Percentiles rank a stretch among this genome's conserved stretches.
Evolutionary conservation across 305 asterid species (phyloP).

Genomic region (Fraxinus latifolia): DNA sequence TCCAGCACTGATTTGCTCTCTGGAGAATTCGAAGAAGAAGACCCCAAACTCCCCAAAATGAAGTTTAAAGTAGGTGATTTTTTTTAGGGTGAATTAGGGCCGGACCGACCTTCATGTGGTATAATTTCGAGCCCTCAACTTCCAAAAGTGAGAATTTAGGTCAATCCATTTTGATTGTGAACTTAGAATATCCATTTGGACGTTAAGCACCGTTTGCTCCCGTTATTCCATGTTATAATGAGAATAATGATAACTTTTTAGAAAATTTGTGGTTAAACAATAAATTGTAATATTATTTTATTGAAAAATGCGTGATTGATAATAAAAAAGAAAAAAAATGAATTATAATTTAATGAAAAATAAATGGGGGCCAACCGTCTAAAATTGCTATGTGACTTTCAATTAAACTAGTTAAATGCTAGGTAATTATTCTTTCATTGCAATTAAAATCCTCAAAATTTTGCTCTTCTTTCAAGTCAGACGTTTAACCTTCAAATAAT

Average conservation of each 20-base stretch:
- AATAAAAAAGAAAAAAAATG: no score
- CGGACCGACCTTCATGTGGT: neutral
- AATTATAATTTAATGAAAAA: no score
- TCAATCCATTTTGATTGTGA: neutral
- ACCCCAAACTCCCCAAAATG: neutral
- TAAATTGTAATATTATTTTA: no score
- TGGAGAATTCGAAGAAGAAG: neutral
- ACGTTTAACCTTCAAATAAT: neutral
- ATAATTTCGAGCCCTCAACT: neutral
- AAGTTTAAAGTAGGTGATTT: neutral
- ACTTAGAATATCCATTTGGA: neutral
- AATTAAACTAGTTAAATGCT: neutral
- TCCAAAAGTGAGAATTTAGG: neutral
- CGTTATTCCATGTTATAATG: no score
- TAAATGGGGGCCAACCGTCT: no score
- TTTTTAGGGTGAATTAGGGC: neutral
- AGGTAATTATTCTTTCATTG: neutral
- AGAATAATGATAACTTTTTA: no score
- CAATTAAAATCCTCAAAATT: neutral
- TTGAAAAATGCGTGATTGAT: no score
- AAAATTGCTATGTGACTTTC: no score
- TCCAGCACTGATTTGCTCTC: neutral
- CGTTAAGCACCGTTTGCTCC: no score
- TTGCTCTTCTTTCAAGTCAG: neutral
- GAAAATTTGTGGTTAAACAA: no score